Evolutionary conservation across 2,329 filamentous ascomycete genomes (phyloP).

Genomic region (Alternaria burnsii): DNA sequence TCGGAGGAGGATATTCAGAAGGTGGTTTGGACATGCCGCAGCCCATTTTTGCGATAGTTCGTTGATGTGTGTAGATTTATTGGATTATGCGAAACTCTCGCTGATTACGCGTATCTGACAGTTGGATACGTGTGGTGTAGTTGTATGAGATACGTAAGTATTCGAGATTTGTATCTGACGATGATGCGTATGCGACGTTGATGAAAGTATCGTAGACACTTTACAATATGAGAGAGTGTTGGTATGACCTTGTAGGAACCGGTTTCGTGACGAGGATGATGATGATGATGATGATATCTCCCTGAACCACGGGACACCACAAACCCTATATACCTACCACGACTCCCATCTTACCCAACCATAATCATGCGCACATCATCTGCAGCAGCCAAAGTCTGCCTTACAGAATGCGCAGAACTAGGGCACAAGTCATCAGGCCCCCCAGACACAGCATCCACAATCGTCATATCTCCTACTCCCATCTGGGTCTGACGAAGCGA

Average conservation of each 20-base stretch:
- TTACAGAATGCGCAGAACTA: neutral
- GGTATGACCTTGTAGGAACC: neutral
- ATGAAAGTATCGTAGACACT: neutral
- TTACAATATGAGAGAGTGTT: neutral
- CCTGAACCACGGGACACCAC: neutral
- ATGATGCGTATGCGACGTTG: too few species aligned
- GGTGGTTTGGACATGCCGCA: conserved; percentile 28
- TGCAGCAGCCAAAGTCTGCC: neutral
- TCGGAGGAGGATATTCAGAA: conserved; percentile 20
- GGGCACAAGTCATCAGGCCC: neutral
- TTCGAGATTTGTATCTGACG: neutral
- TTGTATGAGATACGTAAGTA: neutral
- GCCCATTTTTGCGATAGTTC: conserved; percentile 21
- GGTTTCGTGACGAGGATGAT: neutral
- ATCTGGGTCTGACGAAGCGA: neutral
- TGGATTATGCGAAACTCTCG: neutral
- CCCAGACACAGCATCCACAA: neutral
- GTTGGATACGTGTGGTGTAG: neutral
- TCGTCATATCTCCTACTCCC: neutral
- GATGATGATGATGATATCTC: neutral
- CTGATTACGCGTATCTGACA: neutral
- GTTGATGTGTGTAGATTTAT: neutral
- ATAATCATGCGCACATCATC: neutral
- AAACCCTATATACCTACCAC: conserved; percentile 3
- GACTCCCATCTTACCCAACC: neutral